Evolutionary conservation across 805 yeast species (phyloP).

Genomic region (Candida qinlingensis): DNA sequence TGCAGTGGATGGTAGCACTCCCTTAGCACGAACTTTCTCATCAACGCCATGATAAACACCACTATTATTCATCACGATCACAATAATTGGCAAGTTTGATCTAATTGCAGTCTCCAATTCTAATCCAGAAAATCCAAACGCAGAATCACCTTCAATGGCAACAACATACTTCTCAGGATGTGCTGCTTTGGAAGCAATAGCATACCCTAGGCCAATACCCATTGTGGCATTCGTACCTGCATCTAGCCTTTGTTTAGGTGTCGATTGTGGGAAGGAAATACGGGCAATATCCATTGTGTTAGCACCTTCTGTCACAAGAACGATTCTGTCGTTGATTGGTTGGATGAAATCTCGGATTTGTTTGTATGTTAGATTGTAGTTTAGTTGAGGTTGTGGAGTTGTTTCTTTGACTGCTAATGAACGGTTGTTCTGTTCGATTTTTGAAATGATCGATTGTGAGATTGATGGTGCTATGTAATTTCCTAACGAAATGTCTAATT

Average conservation of each 20-base stretch:
- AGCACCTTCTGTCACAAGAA: conserved; percentile 66
- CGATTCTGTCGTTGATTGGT: conserved; percentile 26
- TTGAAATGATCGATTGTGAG: conserved; percentile 22
- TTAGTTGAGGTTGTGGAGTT: conserved; percentile 23
- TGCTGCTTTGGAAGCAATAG: conserved; percentile 53
- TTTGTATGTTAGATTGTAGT: conserved; percentile 51
- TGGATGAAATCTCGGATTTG: conserved; percentile 37
- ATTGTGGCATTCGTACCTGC: conserved; percentile 76
- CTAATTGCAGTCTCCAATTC: conserved; percentile 69
- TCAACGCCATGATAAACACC: conserved; percentile 67
- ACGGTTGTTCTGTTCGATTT: conserved; percentile 28
- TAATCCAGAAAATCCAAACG: conserved; percentile 69
- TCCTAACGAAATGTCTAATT: conserved; percentile 27
- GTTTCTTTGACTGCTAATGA: conserved; percentile 32
- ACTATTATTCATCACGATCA: conserved; percentile 66
- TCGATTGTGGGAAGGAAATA: conserved; percentile 47
- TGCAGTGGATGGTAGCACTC: conserved; percentile 51
- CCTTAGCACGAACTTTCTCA: conserved; percentile 24
- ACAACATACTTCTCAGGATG: conserved; percentile 41
- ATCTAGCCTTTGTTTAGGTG: conserved; percentile 53
- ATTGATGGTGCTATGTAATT: conserved; percentile 30
- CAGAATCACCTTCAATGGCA: conserved; percentile 71
- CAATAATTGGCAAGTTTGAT: conserved; percentile 44
- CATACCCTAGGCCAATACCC: conserved; percentile 73
- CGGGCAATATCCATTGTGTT: conserved; percentile 72